These are phyloP conservation scores for Betula pendula DNA, from an alignment of 306 rosid species.

Conservation along the genomic window DNA sequence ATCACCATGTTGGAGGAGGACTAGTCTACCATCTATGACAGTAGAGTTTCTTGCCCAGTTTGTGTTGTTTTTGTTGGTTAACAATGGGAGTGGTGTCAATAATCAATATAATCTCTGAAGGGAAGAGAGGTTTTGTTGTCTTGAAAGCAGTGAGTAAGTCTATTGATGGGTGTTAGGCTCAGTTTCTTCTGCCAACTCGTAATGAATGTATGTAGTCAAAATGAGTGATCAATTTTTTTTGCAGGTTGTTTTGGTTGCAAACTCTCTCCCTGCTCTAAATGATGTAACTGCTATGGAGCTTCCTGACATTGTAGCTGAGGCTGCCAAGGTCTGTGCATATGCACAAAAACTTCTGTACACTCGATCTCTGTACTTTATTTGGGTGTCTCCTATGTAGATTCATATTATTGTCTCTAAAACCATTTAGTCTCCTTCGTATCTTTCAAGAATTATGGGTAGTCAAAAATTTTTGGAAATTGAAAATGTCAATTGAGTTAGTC, in stretches of 20 bases:
- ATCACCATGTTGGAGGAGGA: not conserved
- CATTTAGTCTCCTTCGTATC: slow-evolving; percentile 6
- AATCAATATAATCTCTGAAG: not conserved
- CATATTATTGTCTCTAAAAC: slow-evolving; percentile 3
- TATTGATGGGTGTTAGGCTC: not conserved
- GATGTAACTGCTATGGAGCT: slow-evolving; percentile 96
- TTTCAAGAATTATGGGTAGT: not conserved
- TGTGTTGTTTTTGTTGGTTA: not conserved
- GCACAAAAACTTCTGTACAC: not conserved
- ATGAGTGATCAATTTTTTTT: slow-evolving; percentile 18
- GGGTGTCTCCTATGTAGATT: slow-evolving; percentile 13
- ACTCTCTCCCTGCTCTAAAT: slow-evolving; percentile 93
- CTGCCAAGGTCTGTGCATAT: slow-evolving; percentile 79
- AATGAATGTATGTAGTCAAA: slow-evolving; percentile 11
- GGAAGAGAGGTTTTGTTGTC: not conserved
- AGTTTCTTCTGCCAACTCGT: not conserved
- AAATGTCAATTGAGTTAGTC: not conserved
- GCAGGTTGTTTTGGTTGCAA: slow-evolving; percentile 96
- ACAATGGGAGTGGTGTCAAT: not conserved
- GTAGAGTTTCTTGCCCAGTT: slow-evolving; percentile 5
- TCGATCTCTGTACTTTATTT: slow-evolving; percentile 4
- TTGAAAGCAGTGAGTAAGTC: not conserved
- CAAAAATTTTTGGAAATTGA: not conserved
- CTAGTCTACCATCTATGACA: not conserved
- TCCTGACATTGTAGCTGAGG: slow-evolving; percentile 96